phyloP scores from a whole-genome alignment of 2,329 filamentous ascomycete genomes.

The Fusarium fracticaudum region DNA sequence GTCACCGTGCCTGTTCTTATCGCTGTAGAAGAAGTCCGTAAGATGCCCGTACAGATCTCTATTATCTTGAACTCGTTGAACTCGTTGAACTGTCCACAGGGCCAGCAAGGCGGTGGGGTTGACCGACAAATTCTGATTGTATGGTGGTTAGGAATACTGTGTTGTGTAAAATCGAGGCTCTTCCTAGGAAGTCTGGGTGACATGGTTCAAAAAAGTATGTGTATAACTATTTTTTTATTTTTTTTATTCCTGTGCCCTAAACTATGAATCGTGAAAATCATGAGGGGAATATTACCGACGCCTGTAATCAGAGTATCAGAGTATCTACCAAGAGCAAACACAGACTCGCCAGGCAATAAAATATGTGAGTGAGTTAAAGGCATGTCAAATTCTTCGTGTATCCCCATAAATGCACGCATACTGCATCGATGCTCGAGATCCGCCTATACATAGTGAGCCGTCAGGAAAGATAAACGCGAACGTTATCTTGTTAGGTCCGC shows the following conservation, averaged over 20 bases:
- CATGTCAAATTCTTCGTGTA: slow-evolving; percentile 19
- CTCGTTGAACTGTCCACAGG: not conserved
- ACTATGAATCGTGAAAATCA: slow-evolving; percentile 15
- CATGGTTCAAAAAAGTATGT: not conserved
- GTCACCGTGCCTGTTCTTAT: not conserved
- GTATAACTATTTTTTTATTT: not conserved
- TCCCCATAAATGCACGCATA: slow-evolving; percentile 22
- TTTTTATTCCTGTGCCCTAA: slow-evolving; percentile 15
- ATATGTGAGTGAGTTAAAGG: not conserved
- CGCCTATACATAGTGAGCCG: slow-evolving; percentile 14
- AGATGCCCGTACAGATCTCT: not conserved
- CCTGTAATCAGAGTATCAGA: slow-evolving; percentile 21
- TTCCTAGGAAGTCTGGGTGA: not conserved
- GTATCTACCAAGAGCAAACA: slow-evolving; percentile 16
- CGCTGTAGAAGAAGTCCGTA: not conserved
- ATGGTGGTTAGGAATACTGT: not conserved
- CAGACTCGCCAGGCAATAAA: slow-evolving; percentile 17
- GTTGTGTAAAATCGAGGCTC: not conserved
- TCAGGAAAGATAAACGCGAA: slow-evolving; percentile 26
- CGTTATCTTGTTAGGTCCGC: slow-evolving; percentile 16
- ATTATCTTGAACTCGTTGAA: not conserved
- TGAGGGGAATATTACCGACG: slow-evolving; percentile 26
- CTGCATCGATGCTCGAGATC: slow-evolving; percentile 7
- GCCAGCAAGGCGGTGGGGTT: not conserved
- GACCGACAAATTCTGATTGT: not conserved